phyloP scores from a whole-genome alignment of 371 early-diverging fungal species.

The Capillidium rhysosporum region DNA sequence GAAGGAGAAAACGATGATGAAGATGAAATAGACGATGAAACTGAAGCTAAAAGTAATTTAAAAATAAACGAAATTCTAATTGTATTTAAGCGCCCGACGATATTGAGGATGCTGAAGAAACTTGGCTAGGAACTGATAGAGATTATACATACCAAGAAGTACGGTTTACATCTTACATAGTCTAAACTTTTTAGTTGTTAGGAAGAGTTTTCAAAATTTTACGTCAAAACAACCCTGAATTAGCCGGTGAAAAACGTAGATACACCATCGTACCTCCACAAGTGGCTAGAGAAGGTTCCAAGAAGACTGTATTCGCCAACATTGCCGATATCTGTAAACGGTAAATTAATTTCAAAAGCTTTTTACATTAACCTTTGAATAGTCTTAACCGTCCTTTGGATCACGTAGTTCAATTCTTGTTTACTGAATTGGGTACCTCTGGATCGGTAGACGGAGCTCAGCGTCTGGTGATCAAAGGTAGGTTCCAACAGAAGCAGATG shows the following conservation, averaged over 20 bases:
- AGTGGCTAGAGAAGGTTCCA: constrained; percentile 82
- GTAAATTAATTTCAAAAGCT: constrained; percentile 11
- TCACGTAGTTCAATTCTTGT: constrained; percentile 95
- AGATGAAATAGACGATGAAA: constrained; percentile 38
- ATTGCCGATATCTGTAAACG: constrained; percentile 80
- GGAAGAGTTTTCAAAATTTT: constrained; percentile 79
- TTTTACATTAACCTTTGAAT: neutral
- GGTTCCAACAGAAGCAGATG: constrained; percentile 97
- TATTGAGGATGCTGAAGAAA: constrained; percentile 28
- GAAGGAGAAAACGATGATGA: constrained; percentile 42
- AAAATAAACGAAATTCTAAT: neutral
- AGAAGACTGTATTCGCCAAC: constrained; percentile 92
- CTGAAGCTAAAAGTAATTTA: neutral
- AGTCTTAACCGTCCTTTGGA: constrained; percentile 89
- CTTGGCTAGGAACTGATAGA: constrained; percentile 74
- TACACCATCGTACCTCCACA: constrained; percentile 88
- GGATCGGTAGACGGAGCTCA: constrained; percentile 93
- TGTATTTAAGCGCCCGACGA: constrained; percentile 6
- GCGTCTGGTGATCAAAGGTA: constrained; percentile 93
- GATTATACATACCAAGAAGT: constrained; percentile 89
- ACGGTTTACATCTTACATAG: constrained; percentile 7
- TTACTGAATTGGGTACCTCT: constrained; percentile 95
- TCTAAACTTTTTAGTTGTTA: constrained; percentile 35
- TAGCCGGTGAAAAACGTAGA: constrained; percentile 76
- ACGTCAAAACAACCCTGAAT: constrained; percentile 86